These are phyloP conservation scores for Dioscorea dumetorum DNA, from an alignment of 106 monocot genomes.

Conservation along the genomic window DNA sequence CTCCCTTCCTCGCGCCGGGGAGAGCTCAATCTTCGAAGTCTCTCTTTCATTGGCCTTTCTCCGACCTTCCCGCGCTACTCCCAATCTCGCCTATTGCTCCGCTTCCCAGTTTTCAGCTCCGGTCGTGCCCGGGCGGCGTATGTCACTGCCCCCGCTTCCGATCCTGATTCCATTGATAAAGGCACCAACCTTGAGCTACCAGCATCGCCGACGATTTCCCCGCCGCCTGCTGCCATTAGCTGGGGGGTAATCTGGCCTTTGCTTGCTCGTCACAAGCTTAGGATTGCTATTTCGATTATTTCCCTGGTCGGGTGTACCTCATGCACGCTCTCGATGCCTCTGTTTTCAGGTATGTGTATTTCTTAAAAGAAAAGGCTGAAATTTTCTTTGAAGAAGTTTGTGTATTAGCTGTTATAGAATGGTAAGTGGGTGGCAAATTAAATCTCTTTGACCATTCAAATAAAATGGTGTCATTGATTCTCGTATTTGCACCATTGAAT, in stretches of 20 bases:
- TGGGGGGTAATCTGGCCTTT: constrained; percentile 63
- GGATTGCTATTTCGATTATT: constrained; percentile 51
- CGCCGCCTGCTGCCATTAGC: constrained; percentile 26
- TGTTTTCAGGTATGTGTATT: constrained; percentile 61
- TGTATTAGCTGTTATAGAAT: background rate
- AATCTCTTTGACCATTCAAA: background rate
- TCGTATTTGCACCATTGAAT: background rate
- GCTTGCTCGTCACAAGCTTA: constrained; percentile 50
- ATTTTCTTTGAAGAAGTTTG: background rate
- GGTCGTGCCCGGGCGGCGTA: constrained; percentile 36
- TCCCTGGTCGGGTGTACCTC: constrained; percentile 66
- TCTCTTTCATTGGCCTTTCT: background rate
- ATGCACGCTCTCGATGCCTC: constrained; percentile 89
- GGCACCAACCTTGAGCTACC: constrained; percentile 3
- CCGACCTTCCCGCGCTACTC: background rate
- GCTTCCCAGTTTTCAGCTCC: background rate
- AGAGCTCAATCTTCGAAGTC: background rate
- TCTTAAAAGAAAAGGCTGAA: background rate
- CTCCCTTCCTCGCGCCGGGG: background rate
- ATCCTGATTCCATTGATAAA: constrained; percentile 29
- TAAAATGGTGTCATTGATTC: background rate
- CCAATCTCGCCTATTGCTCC: background rate
- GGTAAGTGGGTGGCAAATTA: too few relatives aligned
- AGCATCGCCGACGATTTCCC: background rate
- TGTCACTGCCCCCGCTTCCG: constrained; percentile 84